Percentiles rank a stretch among this genome's conserved stretches.
These are phyloP conservation scores for Pseudohalonectria lignicola DNA, from an alignment of 2,329 filamentous ascomycete species.

Conservation along the genomic window DNA sequence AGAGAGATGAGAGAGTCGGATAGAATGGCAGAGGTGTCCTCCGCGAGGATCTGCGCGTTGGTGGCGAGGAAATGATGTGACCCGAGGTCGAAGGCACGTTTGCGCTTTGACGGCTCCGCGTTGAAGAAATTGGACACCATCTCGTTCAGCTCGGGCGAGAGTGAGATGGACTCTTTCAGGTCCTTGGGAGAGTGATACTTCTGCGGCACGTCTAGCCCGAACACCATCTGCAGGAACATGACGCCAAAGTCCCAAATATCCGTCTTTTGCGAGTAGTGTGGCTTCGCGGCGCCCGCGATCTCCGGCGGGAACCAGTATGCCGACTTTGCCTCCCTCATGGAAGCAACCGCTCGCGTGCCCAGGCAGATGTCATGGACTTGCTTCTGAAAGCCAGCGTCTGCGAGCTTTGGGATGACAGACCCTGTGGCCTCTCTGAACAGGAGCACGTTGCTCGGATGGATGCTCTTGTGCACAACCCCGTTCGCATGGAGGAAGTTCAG, in stretches of 20 bases:
- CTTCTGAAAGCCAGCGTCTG: slow-evolving; percentile 62
- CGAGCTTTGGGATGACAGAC: slow-evolving; percentile 61
- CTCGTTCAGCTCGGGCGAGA: slow-evolving; percentile 69
- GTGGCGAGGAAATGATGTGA: slow-evolving; percentile 58
- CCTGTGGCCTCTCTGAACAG: slow-evolving; percentile 60
- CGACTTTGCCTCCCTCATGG: slow-evolving; percentile 54
- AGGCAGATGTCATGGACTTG: slow-evolving; percentile 50
- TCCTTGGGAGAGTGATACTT: slow-evolving; percentile 71
- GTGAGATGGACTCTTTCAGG: slow-evolving; percentile 56
- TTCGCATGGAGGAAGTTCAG: slow-evolving; percentile 79
- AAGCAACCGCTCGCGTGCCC: slow-evolving; percentile 38
- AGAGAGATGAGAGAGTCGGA: slow-evolving; percentile 30
- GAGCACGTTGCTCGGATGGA: slow-evolving; percentile 72
- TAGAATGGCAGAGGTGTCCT: slow-evolving; percentile 27
- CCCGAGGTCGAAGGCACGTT: slow-evolving; percentile 65
- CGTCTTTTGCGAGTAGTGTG: slow-evolving; percentile 62
- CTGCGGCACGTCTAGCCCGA: slow-evolving; percentile 66
- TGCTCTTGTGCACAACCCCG: slow-evolving; percentile 72
- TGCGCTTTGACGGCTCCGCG: slow-evolving; percentile 70
- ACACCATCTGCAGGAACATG: slow-evolving; percentile 86
- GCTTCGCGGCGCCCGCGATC: slow-evolving; percentile 49
- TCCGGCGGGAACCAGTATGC: slow-evolving; percentile 80
- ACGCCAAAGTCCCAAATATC: slow-evolving; percentile 95
- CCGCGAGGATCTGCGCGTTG: slow-evolving; percentile 46
- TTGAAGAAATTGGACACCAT: slow-evolving; percentile 78